A percentile compares a stretch with the other conserved stretches of the same genome.
Evolutionary conservation across 2,329 filamentous ascomycete genomes (phyloP).

Genomic region (Sclerotinia nivalis): DNA sequence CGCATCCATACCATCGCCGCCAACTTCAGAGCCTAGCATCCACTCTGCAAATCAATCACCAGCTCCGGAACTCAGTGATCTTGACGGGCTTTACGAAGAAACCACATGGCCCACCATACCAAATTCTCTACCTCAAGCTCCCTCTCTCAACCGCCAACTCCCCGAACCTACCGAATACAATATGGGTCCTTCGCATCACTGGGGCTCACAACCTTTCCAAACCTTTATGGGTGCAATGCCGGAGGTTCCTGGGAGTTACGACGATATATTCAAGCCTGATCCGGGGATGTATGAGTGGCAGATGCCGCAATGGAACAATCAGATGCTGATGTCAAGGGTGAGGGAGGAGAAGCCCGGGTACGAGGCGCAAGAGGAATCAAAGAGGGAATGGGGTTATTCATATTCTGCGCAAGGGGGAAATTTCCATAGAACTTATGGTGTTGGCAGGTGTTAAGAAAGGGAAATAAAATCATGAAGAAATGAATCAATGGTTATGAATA

Average conservation of each 20-base stretch:
- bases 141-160: constrained; percentile 13
- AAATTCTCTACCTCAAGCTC: constrained; percentile 30
- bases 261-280: constrained; percentile 41
- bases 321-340: constrained; percentile 37
- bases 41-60: constrained; percentile 25
- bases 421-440: constrained; percentile 22
- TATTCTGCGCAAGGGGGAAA: constrained; percentile 21
- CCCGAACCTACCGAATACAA: constrained; percentile 30
- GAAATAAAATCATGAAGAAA: constrained; percentile 18
- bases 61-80: constrained; percentile 29
- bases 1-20: constrained; percentile 35
- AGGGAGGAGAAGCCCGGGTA: constrained; percentile 37
- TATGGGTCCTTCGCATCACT: constrained; percentile 34
- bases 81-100: constrained; percentile 38
- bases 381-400: constrained; percentile 30
- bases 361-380: constrained; percentile 33
- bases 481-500: constrained; percentile 8
- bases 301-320: constrained; percentile 34
- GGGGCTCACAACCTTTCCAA: constrained; percentile 39
- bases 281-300: constrained; percentile 39
- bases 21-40: constrained; percentile 31
- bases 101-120: constrained; percentile 35
- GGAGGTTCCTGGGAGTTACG: constrained; percentile 35
- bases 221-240: constrained; percentile 41
- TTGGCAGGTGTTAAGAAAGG: constrained; percentile 20